Percentiles rank a stretch among this genome's conserved stretches.
Evolutionary conservation across 768 basidiomycete genomes (phyloP).

Genomic region (Xerocomus brunneocitrinus): DNA sequence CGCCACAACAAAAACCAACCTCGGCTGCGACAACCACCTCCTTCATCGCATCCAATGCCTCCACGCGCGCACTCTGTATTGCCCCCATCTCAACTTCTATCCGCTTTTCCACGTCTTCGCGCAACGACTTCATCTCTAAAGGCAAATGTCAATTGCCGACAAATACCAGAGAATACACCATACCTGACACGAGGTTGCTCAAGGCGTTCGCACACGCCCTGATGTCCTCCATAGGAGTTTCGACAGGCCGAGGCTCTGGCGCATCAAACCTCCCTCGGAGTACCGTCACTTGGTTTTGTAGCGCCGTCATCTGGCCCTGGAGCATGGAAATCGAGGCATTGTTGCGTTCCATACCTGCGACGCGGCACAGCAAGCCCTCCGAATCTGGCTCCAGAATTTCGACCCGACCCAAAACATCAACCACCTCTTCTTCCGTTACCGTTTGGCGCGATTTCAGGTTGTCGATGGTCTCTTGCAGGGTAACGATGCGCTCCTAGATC

Average conservation of each 20-base stretch:
- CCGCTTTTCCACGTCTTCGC: slow-evolving; percentile 40
- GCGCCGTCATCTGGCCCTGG: slow-evolving; percentile 19
- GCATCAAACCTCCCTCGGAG: slow-evolving; percentile 22
- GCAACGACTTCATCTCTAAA: slow-evolving; percentile 44
- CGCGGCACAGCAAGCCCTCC: slow-evolving; percentile 25
- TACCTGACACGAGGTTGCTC: slow-evolving; percentile 41
- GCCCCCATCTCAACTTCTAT: slow-evolving; percentile 44
- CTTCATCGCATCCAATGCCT: slow-evolving; percentile 36
- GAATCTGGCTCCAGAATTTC: slow-evolving; percentile 37
- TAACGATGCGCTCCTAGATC: slow-evolving; percentile 22
- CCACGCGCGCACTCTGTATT: slow-evolving; percentile 38
- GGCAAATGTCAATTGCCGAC: not conserved
- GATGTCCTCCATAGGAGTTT: slow-evolving; percentile 18
- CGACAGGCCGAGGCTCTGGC: slow-evolving; percentile 5
- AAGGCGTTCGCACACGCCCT: slow-evolving; percentile 33
- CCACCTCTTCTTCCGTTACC: slow-evolving; percentile 27
- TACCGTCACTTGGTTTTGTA: slow-evolving; percentile 18
- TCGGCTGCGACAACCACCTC: slow-evolving; percentile 33
- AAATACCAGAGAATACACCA: slow-evolving; percentile 3
- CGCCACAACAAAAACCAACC: slow-evolving; percentile 18
- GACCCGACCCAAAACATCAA: slow-evolving; percentile 34
- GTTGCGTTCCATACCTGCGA: slow-evolving; percentile 28
- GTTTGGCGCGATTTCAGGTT: slow-evolving; percentile 23
- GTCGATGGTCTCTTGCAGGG: slow-evolving; percentile 18
- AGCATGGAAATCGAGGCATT: slow-evolving; percentile 27